Base-by-base conservation (phyloP, 768 basidiomycete species). In the Leucocoprinus birnbaumii region DNA sequence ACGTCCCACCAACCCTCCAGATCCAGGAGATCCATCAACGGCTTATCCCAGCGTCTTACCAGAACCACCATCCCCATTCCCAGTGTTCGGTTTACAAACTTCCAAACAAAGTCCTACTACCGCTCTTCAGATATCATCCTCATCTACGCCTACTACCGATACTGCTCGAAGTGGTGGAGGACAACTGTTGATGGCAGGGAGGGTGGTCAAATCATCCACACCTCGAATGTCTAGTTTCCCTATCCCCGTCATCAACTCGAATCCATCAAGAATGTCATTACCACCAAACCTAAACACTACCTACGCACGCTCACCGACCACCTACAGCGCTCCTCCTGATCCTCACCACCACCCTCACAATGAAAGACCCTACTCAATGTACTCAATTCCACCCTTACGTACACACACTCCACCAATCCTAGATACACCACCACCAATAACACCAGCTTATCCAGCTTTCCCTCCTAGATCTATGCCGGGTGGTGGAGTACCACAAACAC, bases 11-110 rank as follows among this genome's bases (percentile, higher is more conserved):
- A 51, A 68, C 2, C 56, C 68, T 10, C n/a, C n/a, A n/a, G 71
- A 75, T 38, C 66, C 63, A 0, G 62, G 65, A 1, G 73, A 74
- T 42, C 67, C 71, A 3, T 59, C 64, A 4, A 58, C 63, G 10
- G 61, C 59, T 11, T 69, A 71, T 26, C 69, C 70, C 59, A 81
- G 63, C 46, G 80, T 75, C 7, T 75, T 90, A 16, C 89, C 89
- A 0, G 86, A 89, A 54, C 91, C 89, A 9, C 78, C 89, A 2
- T 89, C 91, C 0, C 91, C 91, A 0, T 93, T 92, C 68, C 91
- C 89, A 6, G 71, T 60, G 10, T 71, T 67, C 38, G 70, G 62
- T 26, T 65, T 72, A 2, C 54, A 44, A 18, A 21, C 47, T 19
- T 42, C 47, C 13, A 55, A 55, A 31, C 27, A 26, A 2, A 55